Base-by-base conservation (phyloP, 139 green algal species). In the Tetradesmus obliquus region DNA sequence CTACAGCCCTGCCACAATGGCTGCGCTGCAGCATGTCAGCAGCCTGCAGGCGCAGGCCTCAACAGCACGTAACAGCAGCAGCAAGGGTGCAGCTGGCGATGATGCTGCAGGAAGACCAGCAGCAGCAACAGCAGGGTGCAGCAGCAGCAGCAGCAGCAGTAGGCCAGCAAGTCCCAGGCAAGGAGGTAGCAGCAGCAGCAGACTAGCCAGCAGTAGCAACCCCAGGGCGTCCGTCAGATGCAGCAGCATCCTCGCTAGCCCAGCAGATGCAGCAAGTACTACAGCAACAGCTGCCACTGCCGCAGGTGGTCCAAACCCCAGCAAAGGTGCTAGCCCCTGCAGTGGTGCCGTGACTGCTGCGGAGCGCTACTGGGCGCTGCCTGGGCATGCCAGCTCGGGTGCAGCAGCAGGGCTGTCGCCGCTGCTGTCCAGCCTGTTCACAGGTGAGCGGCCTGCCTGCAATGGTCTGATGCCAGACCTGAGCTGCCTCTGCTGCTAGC, bases 291-390 rank as follows among this genome's bases (percentile, higher is more conserved):
- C 80, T 10, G 80, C 51, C 9, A 19, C 51, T 32, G 80, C 80
- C 32, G 80, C 5, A 6, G 3, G 17, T 85, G 74, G 24, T 17
- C 8, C 10, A 10, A 72, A 13, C 60, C 60, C 10, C 10, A 13
- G 60, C 60, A 72, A 72, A 19, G 60, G 60, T 72, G 60, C 10
- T 13, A 72, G 60, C 60, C 12, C 19, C 54, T n/a, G 82, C 82
- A 87, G 82, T 45, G 55, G 82, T 84, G 79, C 79, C 1, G 79
- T 55, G 32, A 84, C 79, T 84, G 79, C 79, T 55, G 79, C 79
- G 10, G 79, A 84, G 32, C 32, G 32, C 13, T 87, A 72, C 82
- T 87, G 82, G 82, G 8, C 51, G 15, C 53, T 72, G 54, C 82
- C 82, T 10, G 82, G 51, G 20, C 82, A 87, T 22, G 51, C 20